Conservation (phyloP, 805 yeast genomes). For the Candida tammaniensis region DNA sequence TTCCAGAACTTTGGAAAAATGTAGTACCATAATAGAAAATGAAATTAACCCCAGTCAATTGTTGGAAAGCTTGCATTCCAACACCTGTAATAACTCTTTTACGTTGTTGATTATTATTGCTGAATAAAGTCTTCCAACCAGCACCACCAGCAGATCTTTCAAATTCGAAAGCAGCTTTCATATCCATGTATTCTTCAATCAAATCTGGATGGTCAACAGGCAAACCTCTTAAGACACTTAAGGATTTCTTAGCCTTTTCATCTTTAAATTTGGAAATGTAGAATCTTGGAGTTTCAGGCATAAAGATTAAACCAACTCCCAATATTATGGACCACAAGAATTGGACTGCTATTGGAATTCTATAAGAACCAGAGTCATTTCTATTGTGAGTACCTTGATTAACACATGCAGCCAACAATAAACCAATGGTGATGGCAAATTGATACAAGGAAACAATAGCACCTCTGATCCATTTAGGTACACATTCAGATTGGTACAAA, state of each 20-base stretch:
- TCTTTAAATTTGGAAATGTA: conserved; percentile 28
- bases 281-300: conserved; percentile 42
- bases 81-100: conserved; percentile 55
- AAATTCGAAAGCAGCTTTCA: conserved; percentile 70
- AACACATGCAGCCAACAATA: conserved; percentile 35
- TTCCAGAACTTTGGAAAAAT: conserved; percentile 71
- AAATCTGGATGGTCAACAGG: conserved; percentile 65
- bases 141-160: conserved; percentile 57
- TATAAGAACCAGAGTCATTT: conserved; percentile 36
- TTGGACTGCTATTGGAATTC: conserved; percentile 41
- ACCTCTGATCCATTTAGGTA: conserved; percentile 44
- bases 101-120: conserved; percentile 53
- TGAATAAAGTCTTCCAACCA: conserved; percentile 56
- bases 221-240: conserved; percentile 38
- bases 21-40: conserved; percentile 86
- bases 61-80: conserved; percentile 75
- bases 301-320: conserved; percentile 30
- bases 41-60: conserved; percentile 86
- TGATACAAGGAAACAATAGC: conserved; percentile 42
- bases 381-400: conserved; percentile 35
- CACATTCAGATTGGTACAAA: conserved; percentile 38
- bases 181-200: conserved; percentile 71
- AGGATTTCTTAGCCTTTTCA: conserved; percentile 28
- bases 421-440: conserved; percentile 40
- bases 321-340: conserved; percentile 35